phyloP scores from a whole-genome alignment of 768 basidiomycete genomes.

The Pisolithus albus region DNA sequence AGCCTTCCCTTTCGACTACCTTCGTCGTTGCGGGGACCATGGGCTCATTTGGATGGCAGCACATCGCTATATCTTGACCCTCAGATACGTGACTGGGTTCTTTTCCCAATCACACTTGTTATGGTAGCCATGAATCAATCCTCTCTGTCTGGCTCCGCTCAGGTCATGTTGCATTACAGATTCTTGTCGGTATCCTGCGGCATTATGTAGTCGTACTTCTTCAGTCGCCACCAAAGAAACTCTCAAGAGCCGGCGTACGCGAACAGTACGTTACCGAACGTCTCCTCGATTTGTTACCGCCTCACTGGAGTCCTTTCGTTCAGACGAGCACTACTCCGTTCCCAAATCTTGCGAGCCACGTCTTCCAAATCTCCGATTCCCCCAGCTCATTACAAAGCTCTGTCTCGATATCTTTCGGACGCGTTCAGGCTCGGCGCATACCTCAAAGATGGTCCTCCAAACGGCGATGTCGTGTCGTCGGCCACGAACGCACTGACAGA shows the following conservation, averaged over 20 bases:
- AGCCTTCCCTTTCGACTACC: conserved; percentile 7
- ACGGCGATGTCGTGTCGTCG: conserved; percentile 47
- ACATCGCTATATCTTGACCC: conserved; percentile 78
- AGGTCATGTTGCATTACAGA: conserved; percentile 37
- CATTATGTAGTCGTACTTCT: conserved; percentile 89
- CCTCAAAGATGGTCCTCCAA: conserved; percentile 79
- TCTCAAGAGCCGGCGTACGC: conserved; percentile 68
- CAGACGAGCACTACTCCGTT: conserved; percentile 73
- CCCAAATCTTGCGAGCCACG: conserved; percentile 78
- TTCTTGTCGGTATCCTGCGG: conserved; percentile 85
- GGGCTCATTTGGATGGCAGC: conserved; percentile 19
- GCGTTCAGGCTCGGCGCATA: conserved; percentile 73
- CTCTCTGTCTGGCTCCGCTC: too few species aligned
- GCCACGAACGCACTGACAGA: conserved; percentile 84
- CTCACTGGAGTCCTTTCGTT: background rate
- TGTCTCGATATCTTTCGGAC: conserved; percentile 66
- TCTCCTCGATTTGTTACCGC: background rate
- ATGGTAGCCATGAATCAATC: conserved; percentile 52
- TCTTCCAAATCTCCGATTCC: conserved; percentile 79
- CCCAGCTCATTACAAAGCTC: conserved; percentile 59
- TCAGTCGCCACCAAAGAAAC: conserved; percentile 77
- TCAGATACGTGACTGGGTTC: conserved; percentile 89
- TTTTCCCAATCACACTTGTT: conserved; percentile 95
- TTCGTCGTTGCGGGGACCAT: conserved; percentile 3
- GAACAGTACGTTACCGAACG: conserved; percentile 64